These are phyloP conservation scores for Leishmania tropica DNA, from an alignment of 208 protist species.

Conservation along the genomic window DNA sequence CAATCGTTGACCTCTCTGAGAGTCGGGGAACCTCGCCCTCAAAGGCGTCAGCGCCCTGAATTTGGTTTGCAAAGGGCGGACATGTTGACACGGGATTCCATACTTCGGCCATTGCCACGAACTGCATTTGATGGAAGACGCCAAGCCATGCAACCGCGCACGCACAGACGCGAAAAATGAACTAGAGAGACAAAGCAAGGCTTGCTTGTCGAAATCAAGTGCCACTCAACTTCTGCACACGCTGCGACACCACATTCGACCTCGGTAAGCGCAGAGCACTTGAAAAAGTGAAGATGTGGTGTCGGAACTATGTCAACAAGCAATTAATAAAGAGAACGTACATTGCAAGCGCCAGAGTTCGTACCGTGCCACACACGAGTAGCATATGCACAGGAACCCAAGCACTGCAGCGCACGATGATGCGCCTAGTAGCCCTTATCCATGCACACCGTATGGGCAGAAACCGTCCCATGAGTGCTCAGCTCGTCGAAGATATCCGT, in stretches of 20 bases:
- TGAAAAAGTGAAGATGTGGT: too few species aligned
- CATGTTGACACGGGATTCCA: too few species aligned
- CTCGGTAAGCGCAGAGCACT: too few species aligned
- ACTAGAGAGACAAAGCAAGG: too few species aligned
- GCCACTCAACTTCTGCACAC: neutral
- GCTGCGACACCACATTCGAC: too few species aligned
- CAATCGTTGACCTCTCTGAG: too few species aligned
- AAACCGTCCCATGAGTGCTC: conserved; percentile 1
- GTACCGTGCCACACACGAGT: too few species aligned
- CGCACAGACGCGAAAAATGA: neutral
- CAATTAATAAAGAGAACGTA: neutral
- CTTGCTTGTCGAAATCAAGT: conserved; percentile 4
- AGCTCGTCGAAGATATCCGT: conserved; percentile 6
- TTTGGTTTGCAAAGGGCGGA: too few species aligned
- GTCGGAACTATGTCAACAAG: neutral
- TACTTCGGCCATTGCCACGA: too few species aligned
- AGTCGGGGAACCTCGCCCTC: too few species aligned
- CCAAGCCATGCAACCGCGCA: neutral
- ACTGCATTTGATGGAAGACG: neutral
- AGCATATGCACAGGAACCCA: neutral
- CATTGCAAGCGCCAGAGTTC: neutral
- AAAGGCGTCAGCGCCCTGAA: too few species aligned
- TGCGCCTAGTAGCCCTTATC: conserved; percentile 37
- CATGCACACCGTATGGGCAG: conserved; percentile 39
- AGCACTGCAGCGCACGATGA: neutral